phyloP scores from a whole-genome alignment of 306 rosid genomes.

The Citrullus amarus region DNA sequence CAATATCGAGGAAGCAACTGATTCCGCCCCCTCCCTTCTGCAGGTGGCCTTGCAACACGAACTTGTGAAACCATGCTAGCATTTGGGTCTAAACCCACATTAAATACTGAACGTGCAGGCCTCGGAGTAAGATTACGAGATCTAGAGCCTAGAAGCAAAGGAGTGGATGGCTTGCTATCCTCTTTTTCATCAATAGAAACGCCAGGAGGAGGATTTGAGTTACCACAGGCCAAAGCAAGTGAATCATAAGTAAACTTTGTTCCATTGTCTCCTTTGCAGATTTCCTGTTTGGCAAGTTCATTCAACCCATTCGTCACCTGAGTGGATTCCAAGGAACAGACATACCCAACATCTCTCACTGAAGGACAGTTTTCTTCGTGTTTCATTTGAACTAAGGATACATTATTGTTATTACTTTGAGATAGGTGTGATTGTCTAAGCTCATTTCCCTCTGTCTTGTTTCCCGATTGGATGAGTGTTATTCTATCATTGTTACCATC shows the following conservation, averaged over 20 bases:
- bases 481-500: conserved; percentile 25
- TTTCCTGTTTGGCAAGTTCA: conserved; percentile 45
- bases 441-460: conserved; percentile 39
- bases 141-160: conserved; percentile 49
- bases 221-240: conserved; percentile 45
- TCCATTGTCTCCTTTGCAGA: conserved; percentile 34
- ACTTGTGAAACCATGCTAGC: conserved; percentile 55
- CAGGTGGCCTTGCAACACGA: conserved; percentile 98
- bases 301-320: conserved; percentile 44
- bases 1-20: conserved; percentile 99
- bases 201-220: conserved; percentile 32
- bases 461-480: conserved; percentile 33
- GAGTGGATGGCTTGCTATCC: conserved; percentile 40
- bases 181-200: conserved; percentile 53
- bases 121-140: conserved; percentile 76
- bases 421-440: conserved; percentile 53
- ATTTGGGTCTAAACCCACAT: conserved; percentile 49
- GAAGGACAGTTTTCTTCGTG: conserved; percentile 43
- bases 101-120: conserved; percentile 66
- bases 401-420: conserved; percentile 36
- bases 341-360: conserved; percentile 38
- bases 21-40: conserved; percentile 94
- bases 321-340: conserved; percentile 32
- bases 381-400: conserved; percentile 41
- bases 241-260: conserved; percentile 54